These are phyloP conservation scores for Mortierella polycephala DNA, from an alignment of 371 early-diverging fungal genomes.

Conservation along the genomic window DNA sequence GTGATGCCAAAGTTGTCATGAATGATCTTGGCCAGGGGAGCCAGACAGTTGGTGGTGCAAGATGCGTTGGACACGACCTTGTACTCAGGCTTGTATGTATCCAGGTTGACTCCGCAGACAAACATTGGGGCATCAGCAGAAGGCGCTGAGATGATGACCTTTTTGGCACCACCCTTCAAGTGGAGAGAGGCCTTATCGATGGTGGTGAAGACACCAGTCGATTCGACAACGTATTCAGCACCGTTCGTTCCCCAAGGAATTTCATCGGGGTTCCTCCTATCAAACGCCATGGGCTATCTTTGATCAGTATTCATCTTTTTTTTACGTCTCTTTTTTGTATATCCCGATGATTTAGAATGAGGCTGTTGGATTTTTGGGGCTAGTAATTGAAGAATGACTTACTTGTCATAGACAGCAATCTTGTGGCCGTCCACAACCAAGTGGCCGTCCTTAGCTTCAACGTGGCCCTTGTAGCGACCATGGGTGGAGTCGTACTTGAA, in stretches of 20 bases:
- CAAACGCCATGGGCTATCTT: too few species aligned
- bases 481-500: slow-evolving; percentile 99
- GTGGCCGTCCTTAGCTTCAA: slow-evolving; percentile 82
- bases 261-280: slow-evolving; percentile 76
- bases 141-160: slow-evolving; percentile 99
- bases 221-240: slow-evolving; percentile 97
- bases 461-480: slow-evolving; percentile 88
- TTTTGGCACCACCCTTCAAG: slow-evolving; percentile 95
- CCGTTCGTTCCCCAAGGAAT: slow-evolving; percentile 93
- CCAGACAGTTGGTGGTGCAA: slow-evolving; percentile 99
- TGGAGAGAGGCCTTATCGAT: slow-evolving; percentile 90
- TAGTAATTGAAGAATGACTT: slow-evolving; percentile 18
- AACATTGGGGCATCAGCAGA: slow-evolving; percentile 92
- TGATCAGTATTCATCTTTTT: too few species aligned
- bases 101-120: slow-evolving; percentile 95
- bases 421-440: slow-evolving; percentile 85
- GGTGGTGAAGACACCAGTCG: slow-evolving; percentile 98
- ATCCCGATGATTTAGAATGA: neutral
- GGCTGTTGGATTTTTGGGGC: neutral
- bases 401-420: slow-evolving; percentile 80
- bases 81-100: slow-evolving; percentile 86
- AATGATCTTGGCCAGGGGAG: slow-evolving; percentile 98
- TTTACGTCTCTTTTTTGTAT: neutral
- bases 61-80: slow-evolving; percentile 98
- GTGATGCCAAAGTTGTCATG: slow-evolving; percentile 93